phyloP scores from a whole-genome alignment of 2,329 filamentous ascomycete species.

The Epichloe aotearoae region DNA sequence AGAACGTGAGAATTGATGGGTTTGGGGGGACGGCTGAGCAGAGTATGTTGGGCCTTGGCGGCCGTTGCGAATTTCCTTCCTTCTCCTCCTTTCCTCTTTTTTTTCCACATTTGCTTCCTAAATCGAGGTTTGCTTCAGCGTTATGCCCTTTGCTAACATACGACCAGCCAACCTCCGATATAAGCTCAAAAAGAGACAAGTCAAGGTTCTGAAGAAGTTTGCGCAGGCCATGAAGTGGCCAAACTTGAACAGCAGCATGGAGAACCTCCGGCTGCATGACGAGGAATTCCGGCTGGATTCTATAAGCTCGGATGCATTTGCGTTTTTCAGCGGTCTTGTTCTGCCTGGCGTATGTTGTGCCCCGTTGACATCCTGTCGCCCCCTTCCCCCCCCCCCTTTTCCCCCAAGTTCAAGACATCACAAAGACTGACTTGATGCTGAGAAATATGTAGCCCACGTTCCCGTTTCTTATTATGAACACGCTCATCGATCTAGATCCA shows the following conservation, averaged over 20 bases:
- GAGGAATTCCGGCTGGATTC: constrained; percentile 43
- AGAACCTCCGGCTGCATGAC: constrained; percentile 47
- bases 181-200: constrained; percentile 52
- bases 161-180: constrained; percentile 45
- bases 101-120: not conserved
- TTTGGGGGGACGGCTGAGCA: constrained; percentile 40
- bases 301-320: constrained; percentile 58
- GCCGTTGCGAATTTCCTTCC: not conserved
- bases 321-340: constrained; percentile 63
- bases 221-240: constrained; percentile 66
- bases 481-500: constrained; percentile 61
- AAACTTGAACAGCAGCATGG: constrained; percentile 52
- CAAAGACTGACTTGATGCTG: constrained; percentile 3
- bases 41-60: constrained; percentile 21
- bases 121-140: too few species aligned
- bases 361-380: not conserved
- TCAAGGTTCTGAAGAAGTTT: constrained; percentile 55
- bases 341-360: constrained; percentile 47
- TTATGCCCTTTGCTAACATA: not conserved
- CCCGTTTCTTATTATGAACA: constrained; percentile 67
- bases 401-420: not conserved
- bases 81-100: not conserved
- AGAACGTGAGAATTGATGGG: constrained; percentile 53
- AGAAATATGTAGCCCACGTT: constrained; percentile 35
- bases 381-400: not conserved